A percentile compares a stretch with the other conserved stretches of the same genome.
Conservation (phyloP, 2,329 filamentous ascomycete species). For the Penicillium decumbens region DNA sequence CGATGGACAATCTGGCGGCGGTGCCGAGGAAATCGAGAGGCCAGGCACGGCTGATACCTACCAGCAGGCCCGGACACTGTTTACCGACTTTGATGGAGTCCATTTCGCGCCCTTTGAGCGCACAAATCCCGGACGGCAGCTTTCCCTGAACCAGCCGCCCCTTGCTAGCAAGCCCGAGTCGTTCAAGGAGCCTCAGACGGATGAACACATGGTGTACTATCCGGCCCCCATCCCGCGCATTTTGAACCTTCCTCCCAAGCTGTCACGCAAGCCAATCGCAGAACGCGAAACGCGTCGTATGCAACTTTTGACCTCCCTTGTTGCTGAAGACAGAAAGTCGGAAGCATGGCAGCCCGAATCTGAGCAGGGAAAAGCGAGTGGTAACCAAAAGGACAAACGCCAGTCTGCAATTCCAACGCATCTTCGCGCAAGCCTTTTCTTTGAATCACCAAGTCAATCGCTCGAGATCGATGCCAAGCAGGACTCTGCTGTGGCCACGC, state of each 20-base stretch:
- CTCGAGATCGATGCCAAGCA: constrained; percentile 58
- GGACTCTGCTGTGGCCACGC: constrained; percentile 78
- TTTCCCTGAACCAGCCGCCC: constrained; percentile 40
- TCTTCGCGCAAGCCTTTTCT: constrained; percentile 84
- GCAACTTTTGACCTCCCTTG: constrained; percentile 64
- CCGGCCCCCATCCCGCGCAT: constrained; percentile 90
- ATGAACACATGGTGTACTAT: constrained; percentile 86
- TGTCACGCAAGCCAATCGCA: constrained; percentile 67
- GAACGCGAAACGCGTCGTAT: constrained; percentile 67
- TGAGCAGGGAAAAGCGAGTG: constrained; percentile 15
- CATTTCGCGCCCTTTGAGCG: constrained; percentile 37
- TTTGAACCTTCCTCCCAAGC: constrained; percentile 82
- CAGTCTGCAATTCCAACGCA: constrained; percentile 68
- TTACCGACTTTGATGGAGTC: constrained; percentile 50
- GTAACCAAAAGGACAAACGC: constrained; percentile 21
- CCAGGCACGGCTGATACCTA: constrained; percentile 44
- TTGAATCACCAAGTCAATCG: constrained; percentile 62
- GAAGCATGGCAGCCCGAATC: constrained; percentile 43
- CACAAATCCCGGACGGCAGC: constrained; percentile 25
- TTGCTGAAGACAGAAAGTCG: constrained; percentile 51
- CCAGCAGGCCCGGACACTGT: constrained; percentile 42
- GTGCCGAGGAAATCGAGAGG: constrained; percentile 25
- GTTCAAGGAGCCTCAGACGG: constrained; percentile 49
- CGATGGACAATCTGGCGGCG: constrained; percentile 4
- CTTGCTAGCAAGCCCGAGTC: constrained; percentile 37